Base-by-base conservation (phyloP, 129 eudicot genomes). In the Ambrosia trifida region DNA sequence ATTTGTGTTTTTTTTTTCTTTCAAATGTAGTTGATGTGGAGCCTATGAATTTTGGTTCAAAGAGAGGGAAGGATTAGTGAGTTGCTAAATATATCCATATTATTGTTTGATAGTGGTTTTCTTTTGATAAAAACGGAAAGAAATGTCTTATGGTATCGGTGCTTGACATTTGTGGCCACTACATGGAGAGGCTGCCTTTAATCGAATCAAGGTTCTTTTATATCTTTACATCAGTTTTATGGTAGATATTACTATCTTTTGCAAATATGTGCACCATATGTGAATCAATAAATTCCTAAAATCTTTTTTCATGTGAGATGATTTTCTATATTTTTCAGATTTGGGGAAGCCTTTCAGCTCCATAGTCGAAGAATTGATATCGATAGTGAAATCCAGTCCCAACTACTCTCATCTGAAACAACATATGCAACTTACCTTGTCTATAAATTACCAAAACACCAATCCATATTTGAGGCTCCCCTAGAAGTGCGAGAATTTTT, bases 371-470 rank as follows among this genome's bases (percentile, higher is more conserved):
- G 3, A 11, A 11, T 44, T 36, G 7, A 7, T 0, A 36, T 36
- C 41, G 4, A 4, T 4, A 36, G 43, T 1, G 9, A 4, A 12
- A 66, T 43, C 51, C 32, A 40, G 0, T 13, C 65, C 9, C 45
- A 52, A 11, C 4, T 11, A 4, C 2, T 69, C 13, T 52, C 74
- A 33, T 7, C 63, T 17, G 2, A 69, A 8, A 69, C 74, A 69
- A 33, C 18, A 69, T 69, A 69, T 69, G 74, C 64, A 52, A 8
- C 38, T 51, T 69, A 69, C 33, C 74, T 69, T 69, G 64, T 69
- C 7, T 69, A 69, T 35, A 69, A 49, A 17, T 9, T 69, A 51
- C 63, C 60, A 33, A 2, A 51, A 17, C 12, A 51, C 63, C 30
- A 32, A 7, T 14, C 10, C 30, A 35, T 11, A n/a, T 68, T 30